Evolutionary conservation across 2,329 filamentous ascomycete genomes (phyloP).

Genomic region (Calonectria ilicicola): DNA sequence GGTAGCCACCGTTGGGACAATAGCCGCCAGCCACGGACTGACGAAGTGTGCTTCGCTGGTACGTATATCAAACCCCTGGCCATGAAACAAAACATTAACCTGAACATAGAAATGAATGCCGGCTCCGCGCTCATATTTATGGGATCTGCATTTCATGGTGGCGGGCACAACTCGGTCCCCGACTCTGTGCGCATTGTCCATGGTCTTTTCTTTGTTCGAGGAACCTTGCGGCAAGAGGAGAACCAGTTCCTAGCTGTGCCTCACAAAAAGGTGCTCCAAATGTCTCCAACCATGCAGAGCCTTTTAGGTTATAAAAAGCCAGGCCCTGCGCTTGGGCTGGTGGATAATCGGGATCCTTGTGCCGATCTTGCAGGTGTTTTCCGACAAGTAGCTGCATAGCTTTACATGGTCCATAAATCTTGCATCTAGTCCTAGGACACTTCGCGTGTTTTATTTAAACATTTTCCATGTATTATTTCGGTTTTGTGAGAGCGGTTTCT

Average conservation of each 20-base stretch:
- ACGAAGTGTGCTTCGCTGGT: slow-evolving; percentile 13
- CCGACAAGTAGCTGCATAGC: not conserved
- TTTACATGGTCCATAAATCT: too few relatives aligned
- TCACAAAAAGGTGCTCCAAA: not conserved
- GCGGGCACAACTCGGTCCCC: slow-evolving; percentile 4
- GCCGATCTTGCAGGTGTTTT: not conserved
- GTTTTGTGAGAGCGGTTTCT: too few relatives aligned
- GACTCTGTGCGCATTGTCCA: not conserved
- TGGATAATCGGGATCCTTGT: slow-evolving; percentile 1
- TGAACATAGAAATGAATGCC: not conserved
- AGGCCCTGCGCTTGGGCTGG: not conserved
- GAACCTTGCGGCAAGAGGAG: not conserved
- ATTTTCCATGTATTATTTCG: not conserved
- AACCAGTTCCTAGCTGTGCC: slow-evolving; percentile 8
- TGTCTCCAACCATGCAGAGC: not conserved
- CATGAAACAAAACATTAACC: too few relatives aligned
- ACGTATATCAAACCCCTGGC: not conserved
- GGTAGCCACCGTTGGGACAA: slow-evolving; percentile 2
- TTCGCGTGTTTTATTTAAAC: too few relatives aligned
- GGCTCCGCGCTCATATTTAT: slow-evolving; percentile 1
- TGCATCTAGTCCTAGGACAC: not conserved
- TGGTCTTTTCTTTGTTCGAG: not conserved
- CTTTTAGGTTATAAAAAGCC: slow-evolving; percentile 7
- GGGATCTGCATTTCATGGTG: slow-evolving; percentile 3
- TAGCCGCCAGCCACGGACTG: not conserved